These are phyloP conservation scores for Lipomyces mesembrius DNA, from an alignment of 805 yeast genomes.

Conservation along the genomic window DNA sequence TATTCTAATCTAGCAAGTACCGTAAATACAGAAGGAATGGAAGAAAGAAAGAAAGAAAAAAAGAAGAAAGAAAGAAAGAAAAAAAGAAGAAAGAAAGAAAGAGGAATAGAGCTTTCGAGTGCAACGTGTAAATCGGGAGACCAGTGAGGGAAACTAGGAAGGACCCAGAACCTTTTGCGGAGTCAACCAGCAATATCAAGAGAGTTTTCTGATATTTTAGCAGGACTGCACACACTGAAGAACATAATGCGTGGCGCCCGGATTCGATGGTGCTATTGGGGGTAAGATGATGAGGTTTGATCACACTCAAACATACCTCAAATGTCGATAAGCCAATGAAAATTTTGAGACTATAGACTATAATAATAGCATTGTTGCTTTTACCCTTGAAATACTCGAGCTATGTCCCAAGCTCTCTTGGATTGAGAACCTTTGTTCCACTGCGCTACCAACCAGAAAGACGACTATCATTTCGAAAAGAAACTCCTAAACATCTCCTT, in stretches of 20 bases:
- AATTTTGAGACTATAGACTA: background rate
- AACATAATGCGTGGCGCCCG: constrained; percentile 1
- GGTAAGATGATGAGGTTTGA: background rate
- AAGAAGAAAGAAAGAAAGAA: too few species aligned
- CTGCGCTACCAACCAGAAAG: background rate
- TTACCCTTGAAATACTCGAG: background rate
- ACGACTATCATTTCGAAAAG: constrained; percentile 1
- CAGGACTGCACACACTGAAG: background rate
- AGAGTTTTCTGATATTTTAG: background rate
- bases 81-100: too few species aligned
- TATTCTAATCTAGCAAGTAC: too few species aligned
- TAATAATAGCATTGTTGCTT: constrained; percentile 1
- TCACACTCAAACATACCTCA: background rate
- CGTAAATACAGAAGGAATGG: too few species aligned
- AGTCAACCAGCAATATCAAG: background rate
- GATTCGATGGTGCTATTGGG: background rate
- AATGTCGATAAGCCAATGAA: background rate
- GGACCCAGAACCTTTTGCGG: background rate
- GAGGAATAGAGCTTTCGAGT: too few species aligned
- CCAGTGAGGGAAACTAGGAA: too few species aligned
- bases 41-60: too few species aligned
- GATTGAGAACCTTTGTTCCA: background rate
- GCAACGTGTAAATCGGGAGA: too few species aligned
- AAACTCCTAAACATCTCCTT: background rate
- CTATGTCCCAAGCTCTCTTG: background rate